Conservation (phyloP, 441 rosid species). For the Erodium moschatum region DNA sequence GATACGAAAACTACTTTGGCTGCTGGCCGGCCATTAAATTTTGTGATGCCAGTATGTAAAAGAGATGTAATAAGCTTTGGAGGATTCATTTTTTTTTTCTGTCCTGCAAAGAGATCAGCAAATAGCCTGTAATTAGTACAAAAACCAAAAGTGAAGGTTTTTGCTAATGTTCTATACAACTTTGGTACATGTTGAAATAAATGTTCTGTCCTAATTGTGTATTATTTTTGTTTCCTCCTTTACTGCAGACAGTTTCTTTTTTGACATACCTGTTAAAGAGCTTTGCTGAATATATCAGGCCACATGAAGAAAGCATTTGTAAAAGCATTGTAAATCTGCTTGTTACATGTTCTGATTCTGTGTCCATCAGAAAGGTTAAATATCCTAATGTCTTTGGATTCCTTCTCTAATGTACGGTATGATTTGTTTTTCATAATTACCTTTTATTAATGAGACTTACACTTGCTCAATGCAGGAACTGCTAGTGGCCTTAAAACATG, state of each 20-base stretch:
- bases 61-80: not conserved
- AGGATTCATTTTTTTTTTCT: not conserved
- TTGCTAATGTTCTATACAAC: not conserved
- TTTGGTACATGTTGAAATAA: not conserved
- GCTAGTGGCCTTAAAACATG: conserved; percentile 90
- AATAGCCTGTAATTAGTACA: not conserved
- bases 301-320: conserved; percentile 93
- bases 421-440: conserved; percentile 13
- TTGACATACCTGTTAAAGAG: conserved; percentile 91
- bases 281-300: conserved; percentile 84
- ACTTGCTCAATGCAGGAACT: conserved; percentile 62
- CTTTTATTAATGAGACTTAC: conserved; percentile 16
- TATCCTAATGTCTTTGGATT: conserved; percentile 11
- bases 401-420: conserved; percentile 10
- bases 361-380: conserved; percentile 79
- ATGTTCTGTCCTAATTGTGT: not conserved
- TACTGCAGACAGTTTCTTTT: conserved; percentile 90
- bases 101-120: not conserved
- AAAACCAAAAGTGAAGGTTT: not conserved
- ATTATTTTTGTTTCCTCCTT: conserved; percentile 20
- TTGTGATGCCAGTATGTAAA: not conserved
- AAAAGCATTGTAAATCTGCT: conserved; percentile 96
- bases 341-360: conserved; percentile 94
- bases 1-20: not conserved
- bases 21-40: not conserved